A percentile compares a stretch with the other conserved stretches of the same genome.
Conservation (phyloP, 108 stramenopile genomes). For the Skeletonema potamos region DNA sequence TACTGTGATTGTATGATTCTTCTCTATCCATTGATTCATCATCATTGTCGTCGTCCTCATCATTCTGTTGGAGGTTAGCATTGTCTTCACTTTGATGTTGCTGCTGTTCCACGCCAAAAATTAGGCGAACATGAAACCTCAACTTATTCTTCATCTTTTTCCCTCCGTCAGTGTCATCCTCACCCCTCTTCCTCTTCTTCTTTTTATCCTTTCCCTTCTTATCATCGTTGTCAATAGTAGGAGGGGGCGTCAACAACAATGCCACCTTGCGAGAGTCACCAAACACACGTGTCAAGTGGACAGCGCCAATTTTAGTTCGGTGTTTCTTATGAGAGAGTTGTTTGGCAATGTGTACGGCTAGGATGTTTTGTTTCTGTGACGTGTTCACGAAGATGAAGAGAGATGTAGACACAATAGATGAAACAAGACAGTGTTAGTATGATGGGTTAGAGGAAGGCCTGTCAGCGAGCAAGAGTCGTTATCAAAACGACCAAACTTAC, state of each 20-base stretch:
- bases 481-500: constrained; percentile 48
- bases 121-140: constrained; percentile 71
- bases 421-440: no score
- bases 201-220: constrained; percentile 3
- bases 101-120: constrained; percentile 68
- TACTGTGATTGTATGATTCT: neutral
- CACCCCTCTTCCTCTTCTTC: constrained; percentile 27
- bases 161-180: constrained; percentile 3
- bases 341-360: constrained; percentile 60
- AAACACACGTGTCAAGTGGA: constrained; percentile 45
- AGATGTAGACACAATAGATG: no score
- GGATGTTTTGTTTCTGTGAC: constrained; percentile 71
- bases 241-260: constrained; percentile 56
- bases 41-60: constrained; percentile 13
- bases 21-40: constrained; percentile 4
- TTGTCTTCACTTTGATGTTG: neutral
- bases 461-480: neutral
- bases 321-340: constrained; percentile 58
- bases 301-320: constrained; percentile 37
- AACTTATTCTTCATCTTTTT: constrained; percentile 17
- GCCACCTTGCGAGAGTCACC: constrained; percentile 51
- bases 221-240: neutral
- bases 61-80: neutral
- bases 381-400: constrained; percentile 1
- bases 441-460: neutral